These are phyloP conservation scores for Malus hybrid DNA, from an alignment of 331 rosid genomes.

Conservation along the genomic window DNA sequence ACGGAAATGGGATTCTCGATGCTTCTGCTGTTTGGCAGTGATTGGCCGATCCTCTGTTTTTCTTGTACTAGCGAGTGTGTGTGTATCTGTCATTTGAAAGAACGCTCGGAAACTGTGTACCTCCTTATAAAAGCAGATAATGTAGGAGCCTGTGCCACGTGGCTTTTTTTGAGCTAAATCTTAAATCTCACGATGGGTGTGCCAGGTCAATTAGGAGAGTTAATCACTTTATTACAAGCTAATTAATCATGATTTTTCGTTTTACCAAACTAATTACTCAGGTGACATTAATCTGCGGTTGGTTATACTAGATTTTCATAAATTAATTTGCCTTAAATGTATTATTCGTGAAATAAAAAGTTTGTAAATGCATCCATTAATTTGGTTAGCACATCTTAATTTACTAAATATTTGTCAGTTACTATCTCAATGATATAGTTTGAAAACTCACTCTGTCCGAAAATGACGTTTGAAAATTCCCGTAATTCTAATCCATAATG, in stretches of 20 bases:
- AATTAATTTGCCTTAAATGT: background rate
- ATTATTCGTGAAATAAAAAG: background rate
- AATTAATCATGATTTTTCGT: background rate
- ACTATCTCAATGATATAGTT: background rate
- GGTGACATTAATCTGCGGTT: background rate
- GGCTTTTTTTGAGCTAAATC: conserved; percentile 14
- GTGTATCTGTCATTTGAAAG: background rate
- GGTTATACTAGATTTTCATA: background rate
- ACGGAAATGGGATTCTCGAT: conserved; percentile 30
- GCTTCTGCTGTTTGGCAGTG: conserved; percentile 8
- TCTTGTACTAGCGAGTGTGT: background rate
- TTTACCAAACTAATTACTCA: background rate
- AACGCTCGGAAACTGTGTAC: conserved; percentile 4
- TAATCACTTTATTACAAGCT: conserved; percentile 13
- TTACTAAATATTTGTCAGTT: too few species aligned
- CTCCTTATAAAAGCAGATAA: conserved; percentile 10
- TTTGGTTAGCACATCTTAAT: background rate
- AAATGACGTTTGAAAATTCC: background rate
- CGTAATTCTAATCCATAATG: background rate
- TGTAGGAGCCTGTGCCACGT: conserved; percentile 23
- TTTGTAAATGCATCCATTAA: background rate
- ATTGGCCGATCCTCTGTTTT: conserved; percentile 38
- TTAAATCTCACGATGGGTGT: conserved; percentile 2
- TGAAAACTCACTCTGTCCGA: background rate
- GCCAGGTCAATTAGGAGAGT: conserved; percentile 10